phyloP scores from a whole-genome alignment of 1,284 basidiomycete species.

The Heterobasidion annosum region DNA sequence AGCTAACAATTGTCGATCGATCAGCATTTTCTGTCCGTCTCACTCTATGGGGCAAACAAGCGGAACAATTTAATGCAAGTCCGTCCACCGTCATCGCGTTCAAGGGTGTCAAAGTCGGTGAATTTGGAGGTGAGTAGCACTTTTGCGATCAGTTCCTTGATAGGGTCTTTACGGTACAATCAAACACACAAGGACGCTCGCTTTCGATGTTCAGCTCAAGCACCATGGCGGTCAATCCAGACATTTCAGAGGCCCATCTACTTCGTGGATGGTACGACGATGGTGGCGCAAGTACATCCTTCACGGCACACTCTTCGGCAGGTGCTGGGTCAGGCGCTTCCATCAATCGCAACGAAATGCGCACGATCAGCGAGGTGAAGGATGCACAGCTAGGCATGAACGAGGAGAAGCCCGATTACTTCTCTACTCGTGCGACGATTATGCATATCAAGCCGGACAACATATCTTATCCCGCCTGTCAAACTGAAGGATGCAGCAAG shows the following conservation, averaged over 20 bases:
- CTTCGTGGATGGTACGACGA: constrained; percentile 92
- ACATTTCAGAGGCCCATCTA: constrained; percentile 78
- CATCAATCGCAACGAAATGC: constrained; percentile 66
- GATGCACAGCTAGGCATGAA: constrained; percentile 69
- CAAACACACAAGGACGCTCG: constrained; percentile 47
- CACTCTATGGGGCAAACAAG: constrained; percentile 96
- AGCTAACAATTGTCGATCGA: constrained; percentile 83
- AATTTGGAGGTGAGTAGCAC: constrained; percentile 69
- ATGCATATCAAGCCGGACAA: constrained; percentile 87
- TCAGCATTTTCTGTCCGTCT: constrained; percentile 76
- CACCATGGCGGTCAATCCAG: constrained; percentile 80
- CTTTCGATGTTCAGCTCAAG: constrained; percentile 66
- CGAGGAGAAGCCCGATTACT: constrained; percentile 73
- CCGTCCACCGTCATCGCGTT: constrained; percentile 79
- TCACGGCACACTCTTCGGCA: constrained; percentile 61
- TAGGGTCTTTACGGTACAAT: too few species aligned
- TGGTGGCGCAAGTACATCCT: constrained; percentile 50
- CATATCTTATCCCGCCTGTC: constrained; percentile 89
- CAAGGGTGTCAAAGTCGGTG: constrained; percentile 92
- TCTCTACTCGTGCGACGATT: constrained; percentile 78
- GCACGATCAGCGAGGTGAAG: constrained; percentile 78
- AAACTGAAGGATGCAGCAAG: constrained; percentile 79
- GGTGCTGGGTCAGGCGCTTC: constrained; percentile 28
- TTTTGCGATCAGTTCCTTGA: too few species aligned
- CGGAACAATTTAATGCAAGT: constrained; percentile 64